Conservation (phyloP, 257 asterid genomes). For the Nicotiana knightiana region DNA sequence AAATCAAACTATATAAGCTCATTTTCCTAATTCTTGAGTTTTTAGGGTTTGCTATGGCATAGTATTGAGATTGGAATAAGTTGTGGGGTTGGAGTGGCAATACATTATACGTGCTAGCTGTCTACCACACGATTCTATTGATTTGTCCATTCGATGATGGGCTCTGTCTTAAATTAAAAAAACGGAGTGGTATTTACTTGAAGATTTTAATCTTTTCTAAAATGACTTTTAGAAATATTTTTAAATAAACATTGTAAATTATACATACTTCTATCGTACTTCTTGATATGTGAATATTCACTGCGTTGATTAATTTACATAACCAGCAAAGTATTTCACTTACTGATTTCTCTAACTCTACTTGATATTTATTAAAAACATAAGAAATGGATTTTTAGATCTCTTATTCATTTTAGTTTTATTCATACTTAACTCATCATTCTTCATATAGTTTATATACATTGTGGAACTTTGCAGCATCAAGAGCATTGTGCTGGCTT, state of each 20-base stretch:
- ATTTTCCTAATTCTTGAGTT: background rate
- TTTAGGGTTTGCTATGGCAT: background rate
- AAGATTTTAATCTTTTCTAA: background rate
- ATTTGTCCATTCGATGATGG: conserved; percentile 15
- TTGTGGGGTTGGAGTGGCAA: conserved; percentile 9
- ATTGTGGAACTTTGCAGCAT: background rate
- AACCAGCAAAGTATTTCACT: background rate
- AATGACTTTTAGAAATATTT: background rate
- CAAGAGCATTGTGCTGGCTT: background rate
- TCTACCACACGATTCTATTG: conserved; percentile 35
- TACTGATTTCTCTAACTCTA: background rate
- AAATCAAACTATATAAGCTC: background rate
- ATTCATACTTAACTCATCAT: background rate
- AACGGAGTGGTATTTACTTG: too few relatives aligned
- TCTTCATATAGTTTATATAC: background rate
- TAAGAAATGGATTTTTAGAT: too few relatives aligned
- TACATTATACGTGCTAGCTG: conserved; percentile 35
- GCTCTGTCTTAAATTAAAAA: too few relatives aligned
- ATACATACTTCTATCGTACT: background rate
- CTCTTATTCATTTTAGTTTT: too few relatives aligned
- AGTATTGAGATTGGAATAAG: background rate
- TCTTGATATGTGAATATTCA: background rate
- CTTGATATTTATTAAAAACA: too few relatives aligned
- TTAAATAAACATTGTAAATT: too few relatives aligned
- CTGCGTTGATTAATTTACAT: background rate